phyloP scores from a whole-genome alignment of 116 monocot species.

The Phalaenopsis hybrid region DNA sequence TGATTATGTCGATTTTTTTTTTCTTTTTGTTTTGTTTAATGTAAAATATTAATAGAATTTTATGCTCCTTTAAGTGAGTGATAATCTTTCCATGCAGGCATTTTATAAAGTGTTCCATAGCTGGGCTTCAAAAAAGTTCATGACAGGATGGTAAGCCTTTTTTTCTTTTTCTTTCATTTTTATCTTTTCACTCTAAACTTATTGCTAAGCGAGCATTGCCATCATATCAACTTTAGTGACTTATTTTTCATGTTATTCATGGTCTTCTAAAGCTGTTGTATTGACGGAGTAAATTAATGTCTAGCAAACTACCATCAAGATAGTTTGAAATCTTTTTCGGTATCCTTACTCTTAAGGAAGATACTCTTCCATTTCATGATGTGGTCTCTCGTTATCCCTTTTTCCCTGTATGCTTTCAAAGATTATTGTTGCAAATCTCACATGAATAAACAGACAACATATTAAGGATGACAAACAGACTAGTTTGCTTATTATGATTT shows the following conservation, averaged over 20 bases:
- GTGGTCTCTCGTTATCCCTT: background rate
- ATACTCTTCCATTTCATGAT: background rate
- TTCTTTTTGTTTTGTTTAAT: background rate
- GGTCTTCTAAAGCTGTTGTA: background rate
- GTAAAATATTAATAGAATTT: background rate
- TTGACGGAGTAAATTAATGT: background rate
- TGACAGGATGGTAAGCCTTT: conserved; percentile 64
- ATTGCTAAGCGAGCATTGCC: background rate
- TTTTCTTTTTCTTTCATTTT: background rate
- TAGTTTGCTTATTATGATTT: background rate
- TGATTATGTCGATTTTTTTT: background rate
- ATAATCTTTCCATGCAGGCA: conserved; percentile 6
- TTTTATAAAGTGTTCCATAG: conserved; percentile 13
- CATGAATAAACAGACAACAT: background rate
- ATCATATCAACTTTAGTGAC: conserved; percentile 1
- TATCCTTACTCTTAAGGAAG: background rate
- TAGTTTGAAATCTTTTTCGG: background rate
- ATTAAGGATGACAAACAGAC: background rate
- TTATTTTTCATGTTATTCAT: background rate
- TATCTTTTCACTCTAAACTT: background rate
- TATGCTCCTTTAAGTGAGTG: background rate
- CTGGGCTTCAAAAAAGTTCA: conserved; percentile 26
- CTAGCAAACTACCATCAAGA: background rate
- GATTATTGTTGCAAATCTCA: background rate
- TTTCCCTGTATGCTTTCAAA: background rate